Conservation (phyloP, 148 eudicot genomes). For the Rhododendron simsii region DNA sequence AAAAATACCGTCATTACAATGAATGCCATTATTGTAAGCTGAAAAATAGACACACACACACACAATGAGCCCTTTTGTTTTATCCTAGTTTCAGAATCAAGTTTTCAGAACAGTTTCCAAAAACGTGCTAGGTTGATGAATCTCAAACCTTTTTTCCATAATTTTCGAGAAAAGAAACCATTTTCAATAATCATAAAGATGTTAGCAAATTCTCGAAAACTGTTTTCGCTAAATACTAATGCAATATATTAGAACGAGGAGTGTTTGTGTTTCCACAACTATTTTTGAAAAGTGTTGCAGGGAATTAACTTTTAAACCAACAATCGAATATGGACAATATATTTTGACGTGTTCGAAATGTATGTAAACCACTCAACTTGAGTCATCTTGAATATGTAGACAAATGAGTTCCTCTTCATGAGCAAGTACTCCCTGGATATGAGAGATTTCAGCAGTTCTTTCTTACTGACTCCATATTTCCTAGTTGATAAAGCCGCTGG, state of each 20-base stretch:
- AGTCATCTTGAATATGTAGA: constrained; percentile 17
- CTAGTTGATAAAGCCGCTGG: constrained; percentile 21
- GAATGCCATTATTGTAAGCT: constrained; percentile 57
- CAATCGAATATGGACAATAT: neutral
- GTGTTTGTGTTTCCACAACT: neutral
- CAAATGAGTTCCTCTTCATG: constrained; percentile 21
- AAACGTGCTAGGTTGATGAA: neutral
- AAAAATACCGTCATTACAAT: constrained; percentile 58
- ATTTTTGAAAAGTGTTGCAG: neutral
- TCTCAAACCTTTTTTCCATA: neutral
- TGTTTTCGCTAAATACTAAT: neutral
- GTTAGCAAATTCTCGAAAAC: neutral
- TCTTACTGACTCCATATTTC: constrained; percentile 14
- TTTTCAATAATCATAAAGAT: neutral
- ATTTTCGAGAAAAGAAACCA: neutral
- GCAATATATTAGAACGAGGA: neutral
- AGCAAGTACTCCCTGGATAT: constrained; percentile 16
- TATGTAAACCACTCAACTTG: constrained; percentile 5
- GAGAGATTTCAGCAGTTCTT: constrained; percentile 14
- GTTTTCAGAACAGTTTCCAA: neutral
- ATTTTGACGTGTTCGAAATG: neutral
- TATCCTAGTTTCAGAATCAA: neutral
- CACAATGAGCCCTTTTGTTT: neutral
- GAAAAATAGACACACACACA: constrained; percentile 4
- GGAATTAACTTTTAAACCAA: neutral